These are phyloP conservation scores for Ogataea kodamae DNA, from an alignment of 805 yeast species.

Conservation along the genomic window DNA sequence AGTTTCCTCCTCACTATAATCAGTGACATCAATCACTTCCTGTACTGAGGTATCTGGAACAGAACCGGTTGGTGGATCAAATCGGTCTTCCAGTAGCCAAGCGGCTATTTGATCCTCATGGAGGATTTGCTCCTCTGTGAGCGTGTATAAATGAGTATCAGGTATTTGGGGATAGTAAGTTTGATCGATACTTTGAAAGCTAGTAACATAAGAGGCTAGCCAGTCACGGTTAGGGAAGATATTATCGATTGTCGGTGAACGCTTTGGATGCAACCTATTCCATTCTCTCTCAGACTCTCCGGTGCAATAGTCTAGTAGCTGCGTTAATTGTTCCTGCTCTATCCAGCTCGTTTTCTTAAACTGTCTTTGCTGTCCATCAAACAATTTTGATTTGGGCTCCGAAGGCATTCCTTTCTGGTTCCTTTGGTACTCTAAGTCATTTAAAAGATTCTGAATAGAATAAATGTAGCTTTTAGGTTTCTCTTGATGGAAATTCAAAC, in stretches of 20 bases:
- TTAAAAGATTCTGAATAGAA: constrained; percentile 55
- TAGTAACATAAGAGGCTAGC: constrained; percentile 28
- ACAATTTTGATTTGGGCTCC: constrained; percentile 28
- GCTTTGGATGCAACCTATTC: constrained; percentile 11
- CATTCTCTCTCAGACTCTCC: constrained; percentile 25
- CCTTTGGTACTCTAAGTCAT: constrained; percentile 55
- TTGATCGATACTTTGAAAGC: constrained; percentile 30
- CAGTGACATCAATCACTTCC: constrained; percentile 7
- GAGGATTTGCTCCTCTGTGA: constrained; percentile 6
- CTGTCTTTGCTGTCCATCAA: constrained; percentile 28
- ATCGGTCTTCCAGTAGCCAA: constrained; percentile 13
- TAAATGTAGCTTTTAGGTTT: constrained; percentile 30
- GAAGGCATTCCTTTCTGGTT: constrained; percentile 35
- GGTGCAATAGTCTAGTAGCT: constrained; percentile 32
- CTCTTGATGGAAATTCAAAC: constrained; percentile 1
- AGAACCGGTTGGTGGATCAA: background rate
- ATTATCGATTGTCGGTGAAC: constrained; percentile 10
- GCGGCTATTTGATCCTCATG: constrained; percentile 11
- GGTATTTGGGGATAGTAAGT: constrained; percentile 10
- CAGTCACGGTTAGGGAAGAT: constrained; percentile 25
- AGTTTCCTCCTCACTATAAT: constrained; percentile 10
- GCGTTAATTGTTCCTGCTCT: constrained; percentile 37
- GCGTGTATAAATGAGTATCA: constrained; percentile 5
- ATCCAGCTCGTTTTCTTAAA: constrained; percentile 36
- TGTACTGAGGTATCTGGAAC: constrained; percentile 6